Base-by-base conservation (phyloP, 2,329 filamentous ascomycete genomes). In the Colletotrichum australisinense region DNA sequence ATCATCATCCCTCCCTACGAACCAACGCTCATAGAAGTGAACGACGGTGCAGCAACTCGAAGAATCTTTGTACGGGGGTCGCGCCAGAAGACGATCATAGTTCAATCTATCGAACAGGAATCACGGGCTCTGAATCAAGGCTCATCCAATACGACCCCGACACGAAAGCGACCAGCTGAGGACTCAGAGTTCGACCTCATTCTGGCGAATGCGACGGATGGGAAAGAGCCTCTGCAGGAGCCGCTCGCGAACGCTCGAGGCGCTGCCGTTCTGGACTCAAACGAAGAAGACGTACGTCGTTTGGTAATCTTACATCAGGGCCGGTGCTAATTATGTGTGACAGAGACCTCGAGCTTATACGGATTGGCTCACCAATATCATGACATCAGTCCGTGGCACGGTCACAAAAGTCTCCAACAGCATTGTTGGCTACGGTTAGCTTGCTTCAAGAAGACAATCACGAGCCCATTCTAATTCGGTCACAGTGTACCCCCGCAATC, bases 171-270 rank as follows among this genome's bases (percentile, higher is more conserved):
- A 69, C 76, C 65, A 67, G 79, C 80, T 65, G 60, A 80, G 75
- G 74, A 79, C 63, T 73, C 77, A 53, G 81, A 82, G 76, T 74
- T 80, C 63, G 79, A 81, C 69, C 75, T 82, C 68, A 75, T 80
- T 76, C 78, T 76, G 67, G 74, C 77, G 38, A 57, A 59, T 57
- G 53, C 30, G 24, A 42, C 35, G 14, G 66, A 32, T 19, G 63
- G 46, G 46, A 49, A 22, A 24, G 62, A 26, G 30, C 30, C 30
- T 5, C 62, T 42, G 22, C 28, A 71, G 63, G 38, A 49, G 22
- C 52, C 57, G 14, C 53, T 42, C 57, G 32, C 52, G 11, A 53
- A 38, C n/a, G 32, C 16, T n/a, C 59, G 30, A 35, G 35, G 53
- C 28, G 24, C 38, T 58, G 32, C 32, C 26, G 12, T 14, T 42